A percentile compares a stretch with the other conserved stretches of the same genome.
phyloP scores from a whole-genome alignment of 345 rosid genomes.

The Lepidium sativum region DNA sequence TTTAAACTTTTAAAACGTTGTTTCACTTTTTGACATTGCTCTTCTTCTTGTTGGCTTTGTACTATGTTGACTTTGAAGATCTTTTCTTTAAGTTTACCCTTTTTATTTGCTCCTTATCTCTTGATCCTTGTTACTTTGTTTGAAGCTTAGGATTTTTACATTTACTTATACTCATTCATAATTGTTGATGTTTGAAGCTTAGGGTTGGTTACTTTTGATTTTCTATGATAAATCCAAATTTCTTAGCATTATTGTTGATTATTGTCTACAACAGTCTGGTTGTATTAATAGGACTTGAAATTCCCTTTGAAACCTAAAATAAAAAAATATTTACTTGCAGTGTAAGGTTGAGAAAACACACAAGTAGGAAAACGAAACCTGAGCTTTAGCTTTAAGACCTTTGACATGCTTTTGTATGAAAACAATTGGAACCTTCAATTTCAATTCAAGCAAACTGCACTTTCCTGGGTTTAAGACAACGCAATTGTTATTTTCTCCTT shows the following conservation, averaged over 20 bases:
- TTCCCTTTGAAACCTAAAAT: background rate
- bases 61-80: background rate
- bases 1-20: background rate
- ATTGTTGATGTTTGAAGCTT: background rate
- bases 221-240: background rate
- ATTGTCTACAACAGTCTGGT: background rate
- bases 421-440: conserved; percentile 21
- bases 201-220: background rate
- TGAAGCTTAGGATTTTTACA: background rate
- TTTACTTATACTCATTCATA: background rate
- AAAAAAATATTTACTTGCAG: conserved; percentile 10
- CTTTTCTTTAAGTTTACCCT: background rate
- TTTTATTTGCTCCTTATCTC: background rate
- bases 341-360: conserved; percentile 1
- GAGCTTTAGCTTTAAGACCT: conserved; percentile 1
- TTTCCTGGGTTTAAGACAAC: conserved; percentile 22
- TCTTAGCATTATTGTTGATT: background rate
- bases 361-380: conserved; percentile 19
- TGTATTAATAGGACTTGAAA: background rate
- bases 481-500: conserved; percentile 10
- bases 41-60: background rate
- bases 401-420: conserved; percentile 5
- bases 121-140: background rate
- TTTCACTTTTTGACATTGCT: background rate
- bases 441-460: conserved; percentile 24